Conservation (phyloP, 2,329 filamentous ascomycete species). For the Tolypocladium pustulatum region DNA sequence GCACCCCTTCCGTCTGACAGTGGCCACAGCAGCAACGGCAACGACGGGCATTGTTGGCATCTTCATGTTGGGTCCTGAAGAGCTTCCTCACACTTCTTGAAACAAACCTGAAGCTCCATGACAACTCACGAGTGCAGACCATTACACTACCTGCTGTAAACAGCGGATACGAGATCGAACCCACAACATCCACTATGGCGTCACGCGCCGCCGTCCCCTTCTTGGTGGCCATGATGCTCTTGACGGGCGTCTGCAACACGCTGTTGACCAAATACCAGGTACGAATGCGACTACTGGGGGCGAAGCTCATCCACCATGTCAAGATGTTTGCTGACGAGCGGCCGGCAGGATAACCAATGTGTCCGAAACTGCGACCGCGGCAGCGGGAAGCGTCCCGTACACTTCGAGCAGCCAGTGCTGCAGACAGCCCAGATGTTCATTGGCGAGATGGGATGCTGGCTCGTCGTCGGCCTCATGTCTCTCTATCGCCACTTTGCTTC, state of each 20-base stretch:
- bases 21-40: not conserved
- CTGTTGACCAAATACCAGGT: conserved; percentile 95
- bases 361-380: conserved; percentile 74
- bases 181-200: conserved; percentile 46
- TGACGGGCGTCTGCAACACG: conserved; percentile 95
- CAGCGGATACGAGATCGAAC: not conserved
- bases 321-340: not conserved
- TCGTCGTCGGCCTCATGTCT: conserved; percentile 65
- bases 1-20: not conserved
- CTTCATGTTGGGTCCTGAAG: not conserved
- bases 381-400: conserved; percentile 52
- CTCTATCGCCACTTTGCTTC: conserved; percentile 50
- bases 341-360: conserved; percentile 83
- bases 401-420: conserved; percentile 90
- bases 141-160: no score
- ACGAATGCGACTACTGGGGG: conserved; percentile 10
- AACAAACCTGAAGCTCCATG: not conserved
- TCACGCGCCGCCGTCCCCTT: conserved; percentile 65
- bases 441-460: conserved; percentile 92
- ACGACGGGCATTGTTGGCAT: not conserved
- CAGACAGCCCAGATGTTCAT: conserved; percentile 98
- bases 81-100: not conserved
- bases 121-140: not conserved
- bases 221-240: conserved; percentile 89
- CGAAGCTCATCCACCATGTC: not conserved